Percentiles rank a stretch among this genome's conserved stretches.
These are phyloP conservation scores for Lunasporangiospora selenospora DNA, from an alignment of 192 early-diverging fungal species.

Conservation along the genomic window DNA sequence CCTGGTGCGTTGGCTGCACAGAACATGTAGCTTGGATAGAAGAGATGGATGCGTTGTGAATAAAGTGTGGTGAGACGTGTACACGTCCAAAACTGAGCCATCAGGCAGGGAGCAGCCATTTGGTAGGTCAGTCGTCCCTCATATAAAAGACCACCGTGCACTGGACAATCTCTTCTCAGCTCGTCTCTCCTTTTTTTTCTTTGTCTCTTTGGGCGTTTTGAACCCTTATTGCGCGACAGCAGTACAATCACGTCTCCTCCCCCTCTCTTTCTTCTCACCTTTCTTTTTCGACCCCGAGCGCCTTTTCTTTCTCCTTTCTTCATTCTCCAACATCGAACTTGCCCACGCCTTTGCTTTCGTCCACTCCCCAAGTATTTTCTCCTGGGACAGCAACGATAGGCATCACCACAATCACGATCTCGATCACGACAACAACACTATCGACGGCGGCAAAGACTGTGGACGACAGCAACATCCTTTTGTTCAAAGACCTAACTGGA, in stretches of 20 bases:
- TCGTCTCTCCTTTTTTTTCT: not conserved
- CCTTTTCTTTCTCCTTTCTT: not conserved
- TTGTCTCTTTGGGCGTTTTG: not conserved
- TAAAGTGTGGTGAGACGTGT: not conserved
- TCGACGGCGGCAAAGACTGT: too few species aligned
- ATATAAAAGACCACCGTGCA: too few species aligned
- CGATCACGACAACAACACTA: too few species aligned
- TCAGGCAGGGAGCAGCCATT: not conserved
- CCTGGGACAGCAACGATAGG: too few species aligned
- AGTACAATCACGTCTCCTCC: too few species aligned
- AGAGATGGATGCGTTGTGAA: not conserved
- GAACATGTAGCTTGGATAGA: not conserved
- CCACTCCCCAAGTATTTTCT: too few species aligned
- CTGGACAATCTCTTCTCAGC: too few species aligned
- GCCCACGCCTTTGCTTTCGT: not conserved
- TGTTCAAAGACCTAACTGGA: too few species aligned
- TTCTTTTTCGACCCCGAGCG: constrained; percentile 9
- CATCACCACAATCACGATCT: too few species aligned
- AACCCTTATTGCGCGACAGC: not conserved
- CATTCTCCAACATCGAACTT: not conserved
- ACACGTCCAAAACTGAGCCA: not conserved
- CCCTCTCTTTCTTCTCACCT: constrained; percentile 6
- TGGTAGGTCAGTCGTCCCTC: too few species aligned
- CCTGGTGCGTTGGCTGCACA: too few species aligned
- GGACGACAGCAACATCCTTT: too few species aligned